phyloP scores from a whole-genome alignment of 108 stramenopile genomes.

The Asterionellopsis glacialis region DNA sequence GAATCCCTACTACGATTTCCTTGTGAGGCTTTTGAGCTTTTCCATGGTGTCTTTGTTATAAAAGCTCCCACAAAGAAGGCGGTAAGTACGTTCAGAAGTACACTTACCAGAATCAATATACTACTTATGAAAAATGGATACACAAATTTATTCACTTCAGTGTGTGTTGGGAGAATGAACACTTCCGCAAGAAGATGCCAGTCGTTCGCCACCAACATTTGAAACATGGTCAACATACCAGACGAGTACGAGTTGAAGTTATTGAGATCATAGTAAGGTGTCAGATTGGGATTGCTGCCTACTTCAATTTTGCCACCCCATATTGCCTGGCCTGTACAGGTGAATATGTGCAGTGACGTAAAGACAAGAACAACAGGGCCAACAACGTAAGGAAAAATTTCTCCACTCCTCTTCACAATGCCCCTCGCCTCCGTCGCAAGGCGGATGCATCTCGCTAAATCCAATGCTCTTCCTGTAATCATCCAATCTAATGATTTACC shows the following conservation, averaged over 20 bases:
- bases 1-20: neutral
- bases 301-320: conserved; percentile 52
- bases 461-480: no score
- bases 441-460: no score
- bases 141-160: conserved; percentile 26
- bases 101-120: conserved; percentile 28
- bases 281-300: conserved; percentile 19
- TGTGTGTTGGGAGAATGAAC: conserved; percentile 34
- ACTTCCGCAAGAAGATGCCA: conserved; percentile 59
- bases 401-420: conserved; percentile 40
- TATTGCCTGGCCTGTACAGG: conserved; percentile 39
- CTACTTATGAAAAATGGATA: conserved; percentile 48
- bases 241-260: conserved; percentile 55
- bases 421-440: conserved; percentile 3
- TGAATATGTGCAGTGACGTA: conserved; percentile 43
- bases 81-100: conserved; percentile 45
- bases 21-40: neutral
- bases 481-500: no score
- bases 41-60: conserved; percentile 26
- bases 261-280: conserved; percentile 54
- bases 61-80: conserved; percentile 64
- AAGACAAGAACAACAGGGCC: conserved; percentile 41
- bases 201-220: conserved; percentile 56
- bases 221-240: conserved; percentile 57
- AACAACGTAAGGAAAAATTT: conserved; percentile 44